Evolutionary conservation across 371 early-diverging fungal genomes (phyloP).

Genomic region (Mucor lusitanicus): DNA sequence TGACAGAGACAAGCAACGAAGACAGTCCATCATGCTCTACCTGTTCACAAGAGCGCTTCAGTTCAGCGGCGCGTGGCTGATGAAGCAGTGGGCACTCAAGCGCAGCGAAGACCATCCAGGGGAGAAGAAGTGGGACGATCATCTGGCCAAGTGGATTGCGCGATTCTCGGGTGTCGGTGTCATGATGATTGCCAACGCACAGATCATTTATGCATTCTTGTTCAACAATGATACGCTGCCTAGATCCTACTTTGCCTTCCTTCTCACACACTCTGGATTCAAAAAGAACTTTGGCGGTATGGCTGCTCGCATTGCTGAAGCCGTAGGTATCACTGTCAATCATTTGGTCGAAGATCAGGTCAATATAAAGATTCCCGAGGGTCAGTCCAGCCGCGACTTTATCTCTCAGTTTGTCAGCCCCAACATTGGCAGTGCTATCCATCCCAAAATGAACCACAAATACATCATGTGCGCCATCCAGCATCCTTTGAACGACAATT

Average conservation of each 20-base stretch:
- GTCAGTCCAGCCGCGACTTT: conserved; percentile 48
- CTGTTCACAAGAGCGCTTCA: conserved; percentile 77
- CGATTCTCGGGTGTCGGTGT: conserved; percentile 59
- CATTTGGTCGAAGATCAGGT: conserved; percentile 36
- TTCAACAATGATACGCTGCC: conserved; percentile 66
- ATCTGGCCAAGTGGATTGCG: conserved; percentile 53
- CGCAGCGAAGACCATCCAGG: conserved; percentile 35
- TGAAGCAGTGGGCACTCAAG: conserved; percentile 62
- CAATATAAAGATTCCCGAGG: conserved; percentile 46
- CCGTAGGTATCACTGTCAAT: conserved; percentile 40
- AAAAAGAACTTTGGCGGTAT: conserved; percentile 56
- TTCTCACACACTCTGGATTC: conserved; percentile 68
- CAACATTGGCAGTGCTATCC: conserved; percentile 55
- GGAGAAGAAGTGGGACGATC: conserved; percentile 50
- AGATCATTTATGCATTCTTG: conserved; percentile 66
- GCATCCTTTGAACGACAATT: conserved; percentile 68
- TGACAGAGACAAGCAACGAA: conserved; percentile 70
- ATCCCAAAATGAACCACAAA: conserved; percentile 59
- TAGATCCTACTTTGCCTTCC: conserved; percentile 64
- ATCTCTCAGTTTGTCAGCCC: conserved; percentile 57
- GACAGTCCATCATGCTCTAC: conserved; percentile 80
- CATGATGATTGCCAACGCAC: conserved; percentile 70
- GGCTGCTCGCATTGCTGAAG: conserved; percentile 51
- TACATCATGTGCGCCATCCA: conserved; percentile 72
- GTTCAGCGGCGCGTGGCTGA: conserved; percentile 68